Evolutionary conservation across 2,329 filamentous ascomycete species (phyloP), one percentile per base, ranked within the genome.

Genomic region (Botrytis deweyae): DNA sequence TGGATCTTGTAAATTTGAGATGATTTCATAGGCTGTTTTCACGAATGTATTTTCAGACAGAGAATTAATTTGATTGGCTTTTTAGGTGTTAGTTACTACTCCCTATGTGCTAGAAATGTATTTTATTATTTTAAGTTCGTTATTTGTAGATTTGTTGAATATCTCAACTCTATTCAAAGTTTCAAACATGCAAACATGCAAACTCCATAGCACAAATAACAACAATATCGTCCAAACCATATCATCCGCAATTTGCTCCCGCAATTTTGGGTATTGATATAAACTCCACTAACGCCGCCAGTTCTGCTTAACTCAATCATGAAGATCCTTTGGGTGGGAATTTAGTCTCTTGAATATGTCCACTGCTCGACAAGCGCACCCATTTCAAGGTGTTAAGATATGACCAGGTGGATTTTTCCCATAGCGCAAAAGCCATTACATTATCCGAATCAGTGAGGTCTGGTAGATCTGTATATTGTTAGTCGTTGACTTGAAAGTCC

Each of bases 341-440:
- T 75, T 86, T 91, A 38, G 92, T 92, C n/a, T 89, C 84, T 79
- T 90, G 88, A 76, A 90, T 87, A 20, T 82, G 84, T 6, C 93
- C 93, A 44, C 88, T 86, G 73, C 87, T 89, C 7, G 88, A 88
- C 73, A 98, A 85, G 75, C 93, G 90, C 75, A 94, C 86, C 87
- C 95, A 98, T 74, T 90, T 89, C 77, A 98, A 82, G 14, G 88
- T 91, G 49, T 90, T 89, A 76, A 98, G 86, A 78, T 92, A 91
- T 14, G 92, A 87, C 95, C 95, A 98, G 40, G 92, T 88, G 6
- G 93, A 92, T 76, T 94, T 92, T 93, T 94, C 92, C 93, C 94
- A 98, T 36, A 87, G 86, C 76, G 89, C 87, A 59, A 98, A 83
- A 77, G 88, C 87, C 73, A 86, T 83, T 70, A 93, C 83, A 77